A percentile compares a stretch with the other conserved stretches of the same genome.
phyloP scores from a whole-genome alignment of 495 filamentous ascomycete species.

The Penicillium roqueforti region DNA sequence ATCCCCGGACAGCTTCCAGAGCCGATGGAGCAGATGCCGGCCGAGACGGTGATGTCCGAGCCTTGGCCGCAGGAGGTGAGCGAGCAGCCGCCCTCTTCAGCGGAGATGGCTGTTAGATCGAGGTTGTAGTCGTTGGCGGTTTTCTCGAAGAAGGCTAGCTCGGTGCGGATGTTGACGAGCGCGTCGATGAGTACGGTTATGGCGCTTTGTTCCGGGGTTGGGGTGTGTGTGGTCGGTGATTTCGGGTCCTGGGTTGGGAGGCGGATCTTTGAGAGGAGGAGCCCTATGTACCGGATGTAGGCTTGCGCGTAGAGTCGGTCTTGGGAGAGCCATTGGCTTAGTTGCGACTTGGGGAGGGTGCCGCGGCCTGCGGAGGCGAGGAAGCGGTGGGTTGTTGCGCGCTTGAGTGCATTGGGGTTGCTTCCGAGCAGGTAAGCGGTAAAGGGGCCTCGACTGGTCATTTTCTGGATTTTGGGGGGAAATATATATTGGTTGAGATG shows the following conservation, averaged over 20 bases:
- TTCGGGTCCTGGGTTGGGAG: conserved; percentile 44
- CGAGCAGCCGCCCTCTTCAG: conserved; percentile 18
- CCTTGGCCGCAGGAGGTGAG: conserved; percentile 8
- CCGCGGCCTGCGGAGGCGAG: conserved; percentile 63
- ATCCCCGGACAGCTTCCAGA: conserved; percentile 20
- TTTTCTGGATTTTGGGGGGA: conserved; percentile 11
- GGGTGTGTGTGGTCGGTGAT: conserved; percentile 13
- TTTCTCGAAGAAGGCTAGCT: conserved; percentile 66
- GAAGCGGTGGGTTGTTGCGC: conserved; percentile 65
- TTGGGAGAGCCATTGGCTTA: conserved; percentile 69
- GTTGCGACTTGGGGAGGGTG: conserved; percentile 48
- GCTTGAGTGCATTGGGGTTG: conserved; percentile 37
- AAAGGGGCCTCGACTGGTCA: conserved; percentile 27
- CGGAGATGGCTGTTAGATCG: conserved; percentile 42
- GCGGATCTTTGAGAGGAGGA: conserved; percentile 59
- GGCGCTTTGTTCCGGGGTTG: conserved; percentile 40
- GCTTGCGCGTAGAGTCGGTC: conserved; percentile 72
- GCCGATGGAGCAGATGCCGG: conserved; percentile 18
- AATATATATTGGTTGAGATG: neutral
- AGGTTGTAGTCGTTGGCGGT: conserved; percentile 59
- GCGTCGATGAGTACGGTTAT: conserved; percentile 60
- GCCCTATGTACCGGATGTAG: conserved; percentile 65
- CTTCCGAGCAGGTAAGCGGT: conserved; percentile 28
- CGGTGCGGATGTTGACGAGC: conserved; percentile 60
- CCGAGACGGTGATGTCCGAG: conserved; percentile 15